Evolutionary conservation across 495 filamentous ascomycete species (phyloP), one percentile per base, ranked within the genome.

Genomic region (Hamigera avellanea): DNA sequence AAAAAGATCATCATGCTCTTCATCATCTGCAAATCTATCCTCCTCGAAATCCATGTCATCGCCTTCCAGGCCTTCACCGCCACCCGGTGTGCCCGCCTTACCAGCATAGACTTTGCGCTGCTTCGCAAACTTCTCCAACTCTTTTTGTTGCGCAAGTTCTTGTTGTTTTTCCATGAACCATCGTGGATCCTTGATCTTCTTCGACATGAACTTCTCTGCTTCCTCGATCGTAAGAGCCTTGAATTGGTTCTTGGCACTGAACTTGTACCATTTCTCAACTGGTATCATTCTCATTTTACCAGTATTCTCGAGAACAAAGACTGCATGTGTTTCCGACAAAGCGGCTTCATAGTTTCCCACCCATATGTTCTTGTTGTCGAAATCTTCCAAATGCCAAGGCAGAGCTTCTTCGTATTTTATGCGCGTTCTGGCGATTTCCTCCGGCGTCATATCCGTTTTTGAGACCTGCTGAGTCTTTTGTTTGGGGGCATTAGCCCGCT

Each of bases 381-480:
- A 93, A 56, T 98, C 91, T 50, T 98, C 91, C 32, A 98, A 55
- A 52, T 95, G 87, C 91, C 91, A 98, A 8, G 93, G 93, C 27
- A 94, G 61, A 6, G 85, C 82, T 50, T 98, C 91, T 53, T 98
- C 93, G 44, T 96, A 98, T 42, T 86, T 78, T 14, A 96, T 70
- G 31, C 84, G 76, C 8, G 75, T 71, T 35, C 75, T 72, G 39
- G 84, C 86, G 48, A 85, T 80, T 45, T 87, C 77, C 27, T 83
- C 82, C 10, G 83, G 81, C 0, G 85, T 86, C 59, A 91, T 83
- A 50, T 89, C 73, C 21, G 78, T 85, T 50, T 88, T 82, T 48
- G 75, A 78, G 25, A 76, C 67, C 40, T 72, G 70, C 39, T 75
- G 70, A 6, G 81, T 78, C 49, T 80, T 75, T 50, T 81, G 81